A percentile compares a stretch with the other conserved stretches of the same genome.
phyloP scores from a whole-genome alignment of 768 basidiomycete species.

The Serendipita vermifera region DNA sequence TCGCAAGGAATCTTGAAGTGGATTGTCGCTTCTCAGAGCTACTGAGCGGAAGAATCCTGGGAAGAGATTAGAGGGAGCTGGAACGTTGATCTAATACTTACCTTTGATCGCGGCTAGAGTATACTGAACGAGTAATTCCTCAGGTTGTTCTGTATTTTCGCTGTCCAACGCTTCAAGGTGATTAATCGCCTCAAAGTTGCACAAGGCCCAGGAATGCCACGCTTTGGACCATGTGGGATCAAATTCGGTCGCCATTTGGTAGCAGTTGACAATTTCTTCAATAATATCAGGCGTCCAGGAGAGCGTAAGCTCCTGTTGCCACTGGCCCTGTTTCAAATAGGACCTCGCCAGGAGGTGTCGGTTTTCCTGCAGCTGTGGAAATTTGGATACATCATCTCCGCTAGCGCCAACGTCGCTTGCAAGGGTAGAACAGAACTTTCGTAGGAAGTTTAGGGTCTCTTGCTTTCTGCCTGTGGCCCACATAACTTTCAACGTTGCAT shows the following conservation, averaged over 20 bases:
- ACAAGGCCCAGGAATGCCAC: slow-evolving; percentile 97
- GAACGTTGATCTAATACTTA: slow-evolving; percentile 21
- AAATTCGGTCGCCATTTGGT: slow-evolving; percentile 76
- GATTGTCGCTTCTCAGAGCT: slow-evolving; percentile 73
- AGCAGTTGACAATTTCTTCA: slow-evolving; percentile 71
- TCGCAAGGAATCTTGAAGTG: slow-evolving; percentile 87
- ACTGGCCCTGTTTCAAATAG: slow-evolving; percentile 91
- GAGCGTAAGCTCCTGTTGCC: slow-evolving; percentile 75
- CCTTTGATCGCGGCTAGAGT: slow-evolving; percentile 91
- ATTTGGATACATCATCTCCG: slow-evolving; percentile 38
- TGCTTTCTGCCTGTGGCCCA: slow-evolving; percentile 78
- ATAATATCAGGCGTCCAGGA: slow-evolving; percentile 69
- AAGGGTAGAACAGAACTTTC: slow-evolving; percentile 66
- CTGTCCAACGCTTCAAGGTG: slow-evolving; percentile 54
- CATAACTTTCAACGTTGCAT: slow-evolving; percentile 89
- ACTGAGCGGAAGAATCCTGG: slow-evolving; percentile 93
- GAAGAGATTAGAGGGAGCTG: slow-evolving; percentile 14
- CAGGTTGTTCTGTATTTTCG: slow-evolving; percentile 42
- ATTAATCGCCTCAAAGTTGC: slow-evolving; percentile 87
- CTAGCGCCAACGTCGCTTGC: slow-evolving; percentile 65
- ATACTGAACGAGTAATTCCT: slow-evolving; percentile 49
- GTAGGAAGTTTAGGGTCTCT: slow-evolving; percentile 70
- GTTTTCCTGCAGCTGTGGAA: slow-evolving; percentile 46
- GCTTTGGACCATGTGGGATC: slow-evolving; percentile 98
- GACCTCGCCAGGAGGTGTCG: slow-evolving; percentile 89